These are phyloP conservation scores for Orbilia ellipsospora DNA, from an alignment of 2,329 filamentous ascomycete genomes.

Conservation along the genomic window DNA sequence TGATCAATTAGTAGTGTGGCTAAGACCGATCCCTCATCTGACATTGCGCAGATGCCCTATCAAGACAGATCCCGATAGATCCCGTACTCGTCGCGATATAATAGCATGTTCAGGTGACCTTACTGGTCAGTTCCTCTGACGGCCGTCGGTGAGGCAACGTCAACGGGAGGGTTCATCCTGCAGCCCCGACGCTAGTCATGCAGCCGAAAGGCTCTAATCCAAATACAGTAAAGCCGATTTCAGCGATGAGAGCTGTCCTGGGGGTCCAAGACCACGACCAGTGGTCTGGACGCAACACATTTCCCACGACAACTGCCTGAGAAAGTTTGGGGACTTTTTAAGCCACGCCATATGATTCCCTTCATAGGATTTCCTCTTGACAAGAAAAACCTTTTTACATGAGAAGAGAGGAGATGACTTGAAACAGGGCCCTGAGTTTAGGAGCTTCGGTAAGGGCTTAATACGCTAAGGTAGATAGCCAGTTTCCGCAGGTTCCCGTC, in stretches of 20 bases:
- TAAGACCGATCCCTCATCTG: slow-evolving; percentile 10
- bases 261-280: neutral
- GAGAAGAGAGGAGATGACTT: neutral
- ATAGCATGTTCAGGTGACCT: neutral
- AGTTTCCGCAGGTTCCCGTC: too few species aligned
- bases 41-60: neutral
- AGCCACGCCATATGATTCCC: neutral
- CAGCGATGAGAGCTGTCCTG: neutral
- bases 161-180: slow-evolving; percentile 5
- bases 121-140: neutral
- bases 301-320: neutral
- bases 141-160: neutral
- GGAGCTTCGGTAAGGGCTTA: neutral
- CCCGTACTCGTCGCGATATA: neutral
- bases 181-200: neutral
- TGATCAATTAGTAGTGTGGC: too few species aligned
- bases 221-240: neutral
- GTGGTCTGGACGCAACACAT: slow-evolving; percentile 12
- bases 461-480: too few species aligned
- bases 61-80: neutral
- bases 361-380: neutral
- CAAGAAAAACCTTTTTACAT: too few species aligned
- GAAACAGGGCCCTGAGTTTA: neutral
- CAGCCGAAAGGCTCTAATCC: neutral
- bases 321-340: neutral